Base-by-base conservation (phyloP, 805 yeast species). In the Starmerella powellii region DNA sequence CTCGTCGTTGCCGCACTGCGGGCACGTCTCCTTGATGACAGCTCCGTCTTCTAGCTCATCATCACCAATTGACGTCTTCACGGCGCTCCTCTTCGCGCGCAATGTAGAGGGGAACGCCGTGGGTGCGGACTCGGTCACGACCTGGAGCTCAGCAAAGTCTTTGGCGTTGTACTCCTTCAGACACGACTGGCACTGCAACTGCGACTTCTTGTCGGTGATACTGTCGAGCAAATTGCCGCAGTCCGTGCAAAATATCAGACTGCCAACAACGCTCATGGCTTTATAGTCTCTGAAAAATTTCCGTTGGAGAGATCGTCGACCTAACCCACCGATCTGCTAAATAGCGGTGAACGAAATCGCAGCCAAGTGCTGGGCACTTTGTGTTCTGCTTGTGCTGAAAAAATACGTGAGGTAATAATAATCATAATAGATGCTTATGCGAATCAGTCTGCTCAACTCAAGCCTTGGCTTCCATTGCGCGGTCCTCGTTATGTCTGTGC, bases 211-310 rank as follows among this genome's bases (percentile, higher is more conserved):
- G 39, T 68, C 63, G 27, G 76, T 64, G 24, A 74, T 74, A 8
- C 85, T 70, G 59, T 84, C 94, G 46, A 91, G 67, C 42, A 91
- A 68, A 56, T 81, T 84, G 54, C 99, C 99, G 63, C 99, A 91
- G 52, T 78, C 83, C 10, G 78, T 71, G 62, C 99, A 91, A 63
- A 91, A 91, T 45, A 91, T 88, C 56, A 91, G 73, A 37, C 95
- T 82, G 13, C 98, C 99, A 32, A 91, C 95, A 15, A 77, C 94
- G 44, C 95, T 84, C 98, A 91, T 88, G n/a, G n/a, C n/a, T n/a
- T n/a, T n/a, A n/a, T n/a, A n/a, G n/a, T n/a, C n/a, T n/a, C n/a
- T n/a, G n/a, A 16, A 29, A 13, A 29, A n/a, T 29, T 29, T 29
- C 10, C 13, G 12, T 26, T 10, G 12, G 15, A 29, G 15, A 16